Base-by-base conservation (phyloP, 148 eudicot genomes). In the Amaranthus palmeri region DNA sequence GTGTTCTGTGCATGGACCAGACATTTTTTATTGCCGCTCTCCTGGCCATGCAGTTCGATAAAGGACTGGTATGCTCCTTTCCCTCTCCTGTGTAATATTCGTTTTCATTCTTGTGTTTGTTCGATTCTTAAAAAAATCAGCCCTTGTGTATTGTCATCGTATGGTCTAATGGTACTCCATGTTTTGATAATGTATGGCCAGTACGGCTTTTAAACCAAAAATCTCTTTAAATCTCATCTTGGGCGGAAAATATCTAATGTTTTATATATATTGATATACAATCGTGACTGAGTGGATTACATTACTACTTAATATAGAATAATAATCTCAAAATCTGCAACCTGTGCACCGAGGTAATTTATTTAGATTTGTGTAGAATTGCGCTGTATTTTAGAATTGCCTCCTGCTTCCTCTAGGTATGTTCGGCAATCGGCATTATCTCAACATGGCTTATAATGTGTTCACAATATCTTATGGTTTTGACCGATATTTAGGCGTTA, bases 1-100 rank as follows among this genome's bases (percentile, higher is more conserved):
- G 12, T 62, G 52, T 43, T 75, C 12, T 74, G 45, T 79, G 25
- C 17, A 52, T 83, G 62, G 54, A 50, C 70, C 96, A 90, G 98
- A 93, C 98, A 69, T 93, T 93, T 78, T 93, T 90, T 87, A 93
- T 90, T 76, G 98, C 98, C 70, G 98, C 96, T 63, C 90, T 93
- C 71, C 84, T 93, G 85, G 98, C 98, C 74, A 93, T 93, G 98
- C 98, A 93, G 78, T 93, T 90, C 67, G 80, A 91, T 53, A 88
- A 85, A 80, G 84, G 85, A 74, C 82, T 93, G 98, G 98, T 93
- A 93, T 67, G 90, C 65, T 51, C 69, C 57, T 58, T 73, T 46
- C 60, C 77, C 52, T 65, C 15, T 76, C 78, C 10, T 64, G n/a
- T 67, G 61, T 6, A 15, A 18, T 50, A 63, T 14, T 60, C 41